Conservation (phyloP, 1,284 basidiomycete genomes). For the Neonothopanus nambi region DNA sequence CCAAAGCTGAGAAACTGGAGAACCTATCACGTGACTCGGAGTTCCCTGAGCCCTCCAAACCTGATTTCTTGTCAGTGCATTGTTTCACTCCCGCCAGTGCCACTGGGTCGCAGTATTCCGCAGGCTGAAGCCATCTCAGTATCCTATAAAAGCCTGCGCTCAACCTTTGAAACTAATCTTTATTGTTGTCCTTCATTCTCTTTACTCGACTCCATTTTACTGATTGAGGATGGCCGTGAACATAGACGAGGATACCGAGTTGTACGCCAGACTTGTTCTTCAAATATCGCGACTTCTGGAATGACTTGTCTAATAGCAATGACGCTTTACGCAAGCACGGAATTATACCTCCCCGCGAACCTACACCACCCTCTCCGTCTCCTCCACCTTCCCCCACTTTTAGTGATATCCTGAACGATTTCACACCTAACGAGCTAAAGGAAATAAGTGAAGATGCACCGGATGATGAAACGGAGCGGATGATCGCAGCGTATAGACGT, state of each 20-base stretch:
- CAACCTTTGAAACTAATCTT: too few species aligned
- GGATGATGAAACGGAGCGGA: constrained; percentile 79
- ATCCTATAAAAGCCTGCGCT: too few species aligned
- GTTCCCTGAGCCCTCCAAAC: too few species aligned
- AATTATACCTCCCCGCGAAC: constrained; percentile 78
- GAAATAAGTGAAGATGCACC: constrained; percentile 67
- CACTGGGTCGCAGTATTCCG: too few species aligned
- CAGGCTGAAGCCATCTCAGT: too few species aligned
- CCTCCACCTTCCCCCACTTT: constrained; percentile 67
- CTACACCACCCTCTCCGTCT: constrained; percentile 72
- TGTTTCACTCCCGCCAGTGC: too few species aligned
- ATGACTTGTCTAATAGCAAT: constrained; percentile 55
- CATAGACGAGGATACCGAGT: constrained; percentile 90
- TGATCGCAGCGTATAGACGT: constrained; percentile 70
- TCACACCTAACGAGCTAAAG: constrained; percentile 65
- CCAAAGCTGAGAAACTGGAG: too few species aligned
- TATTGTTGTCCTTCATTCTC: too few species aligned
- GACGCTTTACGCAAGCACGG: constrained; percentile 91
- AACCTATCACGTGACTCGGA: too few species aligned
- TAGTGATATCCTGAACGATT: constrained; percentile 66
- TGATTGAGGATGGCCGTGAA: constrained; percentile 58
- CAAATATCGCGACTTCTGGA: constrained; percentile 11
- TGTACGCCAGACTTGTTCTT: constrained; percentile 52
- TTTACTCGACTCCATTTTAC: too few species aligned
- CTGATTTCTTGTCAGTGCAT: too few species aligned